Conservation (phyloP, 139 green algal genomes). For the Eudorina sp. region DNA sequence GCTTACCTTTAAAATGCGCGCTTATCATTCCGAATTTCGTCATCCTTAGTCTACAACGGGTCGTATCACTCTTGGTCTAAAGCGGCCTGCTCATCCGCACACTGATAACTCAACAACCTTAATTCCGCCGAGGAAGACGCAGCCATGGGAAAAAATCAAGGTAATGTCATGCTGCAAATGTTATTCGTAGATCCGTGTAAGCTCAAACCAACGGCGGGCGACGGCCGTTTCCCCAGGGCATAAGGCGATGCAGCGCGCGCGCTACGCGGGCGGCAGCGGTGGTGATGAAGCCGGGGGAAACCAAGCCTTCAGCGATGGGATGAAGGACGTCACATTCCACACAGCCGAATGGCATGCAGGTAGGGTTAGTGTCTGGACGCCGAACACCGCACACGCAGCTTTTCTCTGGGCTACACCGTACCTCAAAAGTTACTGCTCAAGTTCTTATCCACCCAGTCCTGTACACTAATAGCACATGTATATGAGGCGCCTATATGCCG, state of each 20-base stretch:
- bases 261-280: neutral
- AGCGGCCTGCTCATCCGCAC: too few species aligned
- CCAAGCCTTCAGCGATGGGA: neutral
- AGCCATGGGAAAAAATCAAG: constrained; percentile 49
- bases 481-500: too few species aligned
- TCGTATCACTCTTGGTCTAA: too few species aligned
- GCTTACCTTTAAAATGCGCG: too few species aligned
- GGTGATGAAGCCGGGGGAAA: neutral
- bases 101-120: too few species aligned
- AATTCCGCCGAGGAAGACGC: neutral
- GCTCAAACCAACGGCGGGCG: neutral
- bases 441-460: too few species aligned
- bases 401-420: too few species aligned
- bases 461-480: too few species aligned
- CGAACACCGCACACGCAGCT: neutral
- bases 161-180: neutral
- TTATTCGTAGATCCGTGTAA: neutral
- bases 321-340: constrained; percentile 64
- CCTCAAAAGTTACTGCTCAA: too few species aligned
- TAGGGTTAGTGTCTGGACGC: neutral
- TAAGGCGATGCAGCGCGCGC: constrained; percentile 12
- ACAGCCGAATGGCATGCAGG: constrained; percentile 70
- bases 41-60: too few species aligned
- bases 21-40: too few species aligned
- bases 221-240: neutral